Conservation (phyloP, 2,329 filamentous ascomycete genomes). For the Cytospora leucostoma region DNA sequence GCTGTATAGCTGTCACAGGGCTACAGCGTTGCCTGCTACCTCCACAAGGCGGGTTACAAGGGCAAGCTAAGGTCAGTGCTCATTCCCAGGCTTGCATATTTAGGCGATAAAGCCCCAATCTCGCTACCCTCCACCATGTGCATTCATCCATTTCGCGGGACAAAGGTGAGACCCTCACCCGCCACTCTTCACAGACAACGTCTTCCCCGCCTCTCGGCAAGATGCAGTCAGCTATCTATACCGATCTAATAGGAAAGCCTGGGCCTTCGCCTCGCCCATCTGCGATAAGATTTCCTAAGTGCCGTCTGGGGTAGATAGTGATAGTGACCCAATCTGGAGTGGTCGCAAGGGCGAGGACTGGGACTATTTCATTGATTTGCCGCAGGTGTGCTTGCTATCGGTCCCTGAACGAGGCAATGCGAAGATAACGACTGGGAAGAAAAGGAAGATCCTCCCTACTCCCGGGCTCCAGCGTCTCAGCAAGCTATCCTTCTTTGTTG, state of each 20-base stretch:
- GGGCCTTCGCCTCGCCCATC: background rate
- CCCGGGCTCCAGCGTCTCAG: no score
- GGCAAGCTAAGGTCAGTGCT: background rate
- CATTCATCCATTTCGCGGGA: background rate
- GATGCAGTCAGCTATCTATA: background rate
- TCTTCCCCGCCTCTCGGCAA: background rate
- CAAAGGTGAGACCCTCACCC: background rate
- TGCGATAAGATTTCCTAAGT: background rate
- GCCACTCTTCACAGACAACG: background rate
- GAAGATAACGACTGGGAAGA: background rate
- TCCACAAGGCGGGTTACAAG: background rate
- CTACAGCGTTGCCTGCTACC: background rate
- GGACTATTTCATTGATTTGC: background rate
- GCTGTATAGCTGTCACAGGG: background rate
- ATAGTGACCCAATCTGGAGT: background rate
- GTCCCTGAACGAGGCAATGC: background rate
- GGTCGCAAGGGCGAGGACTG: background rate
- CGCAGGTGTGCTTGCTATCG: background rate
- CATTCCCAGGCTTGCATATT: background rate
- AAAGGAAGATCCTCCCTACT: background rate
- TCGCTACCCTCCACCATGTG: background rate
- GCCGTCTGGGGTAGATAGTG: background rate
- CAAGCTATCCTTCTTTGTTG: background rate
- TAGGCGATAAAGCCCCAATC: background rate
- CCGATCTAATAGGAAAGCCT: background rate